Conservation (phyloP, 2,329 filamentous ascomycete genomes). For the Exophiala spinifera region DNA sequence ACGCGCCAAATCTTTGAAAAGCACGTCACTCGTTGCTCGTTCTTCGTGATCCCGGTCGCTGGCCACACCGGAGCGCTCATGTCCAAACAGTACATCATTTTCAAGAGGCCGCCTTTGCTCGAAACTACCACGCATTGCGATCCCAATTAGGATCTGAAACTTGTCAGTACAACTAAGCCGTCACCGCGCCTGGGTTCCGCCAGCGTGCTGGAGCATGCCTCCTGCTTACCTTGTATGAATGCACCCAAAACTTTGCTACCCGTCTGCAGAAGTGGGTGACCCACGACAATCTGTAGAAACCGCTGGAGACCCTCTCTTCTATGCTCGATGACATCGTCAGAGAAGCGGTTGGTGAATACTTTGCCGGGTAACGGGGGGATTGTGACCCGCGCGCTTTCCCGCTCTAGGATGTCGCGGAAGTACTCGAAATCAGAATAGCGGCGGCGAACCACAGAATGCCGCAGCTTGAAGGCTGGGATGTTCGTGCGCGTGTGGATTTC, state of each 20-base stretch:
- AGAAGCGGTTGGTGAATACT: slow-evolving; percentile 97
- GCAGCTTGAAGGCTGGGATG: slow-evolving; percentile 97
- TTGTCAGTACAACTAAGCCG: not conserved
- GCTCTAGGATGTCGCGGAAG: slow-evolving; percentile 96
- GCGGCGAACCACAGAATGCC: slow-evolving; percentile 79
- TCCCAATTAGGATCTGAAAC: slow-evolving; percentile 66
- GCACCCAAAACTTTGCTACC: slow-evolving; percentile 94
- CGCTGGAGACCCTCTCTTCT: slow-evolving; percentile 86
- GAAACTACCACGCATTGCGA: slow-evolving; percentile 71
- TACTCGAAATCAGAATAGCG: slow-evolving; percentile 98
- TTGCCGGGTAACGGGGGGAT: slow-evolving; percentile 95
- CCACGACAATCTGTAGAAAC: slow-evolving; percentile 95
- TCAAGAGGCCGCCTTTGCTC: not conserved
- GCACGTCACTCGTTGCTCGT: not conserved
- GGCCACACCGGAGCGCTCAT: no score
- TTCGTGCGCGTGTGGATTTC: slow-evolving; percentile 97
- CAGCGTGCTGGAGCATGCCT: slow-evolving; percentile 40
- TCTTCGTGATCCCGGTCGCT: not conserved
- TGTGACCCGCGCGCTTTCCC: slow-evolving; percentile 81
- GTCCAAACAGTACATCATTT: no score
- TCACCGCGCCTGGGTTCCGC: no score
- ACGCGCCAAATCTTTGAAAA: not conserved
- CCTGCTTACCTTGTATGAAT: slow-evolving; percentile 81
- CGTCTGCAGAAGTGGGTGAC: slow-evolving; percentile 93
- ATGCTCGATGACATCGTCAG: slow-evolving; percentile 96